Base-by-base conservation (phyloP, 495 filamentous ascomycete species). In the Xylaria scruposa region DNA sequence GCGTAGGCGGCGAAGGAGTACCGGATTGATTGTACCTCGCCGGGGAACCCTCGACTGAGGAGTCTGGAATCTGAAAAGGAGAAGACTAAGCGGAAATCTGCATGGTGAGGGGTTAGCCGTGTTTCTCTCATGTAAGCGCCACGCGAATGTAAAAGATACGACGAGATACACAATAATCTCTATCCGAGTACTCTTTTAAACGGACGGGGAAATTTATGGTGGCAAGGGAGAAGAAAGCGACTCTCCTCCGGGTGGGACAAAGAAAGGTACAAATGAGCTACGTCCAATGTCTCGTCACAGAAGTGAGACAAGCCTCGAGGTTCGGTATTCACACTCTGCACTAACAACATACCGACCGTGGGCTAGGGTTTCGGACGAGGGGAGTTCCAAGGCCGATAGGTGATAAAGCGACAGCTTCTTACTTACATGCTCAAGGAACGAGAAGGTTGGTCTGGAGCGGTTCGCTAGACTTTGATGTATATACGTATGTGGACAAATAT, bases 51-150 rank as follows among this genome's bases (percentile, higher is more conserved):
- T 56, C n/a, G 49, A 44, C 38, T 62, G 4, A 19, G 33, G 31
- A 26, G 69, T 65, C 47, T 64, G 44, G 46, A 51, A 36, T 65
- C 36, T 56, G 38, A 49, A 56, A 56, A 44, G 71, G 69, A 75
- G 66, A 36, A 73, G 54, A 72, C 63, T 71, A 74, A 58, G 62
- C 71, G 77, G 74, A 56, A 73, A 71, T 78, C 77, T 79, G 77
- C 77, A 79, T 75, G 70, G 62, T 75, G 74, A 78, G 73, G 67
- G 71, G 74, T 79, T 70, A 79, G 77, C 75, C 21, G 72, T 77
- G 75, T 71, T 76, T 71, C 70, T 72, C 77, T 70, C 66, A 76
- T 74, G 77, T 79, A 79, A 74, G 70, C 66, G 70, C 69, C 77
- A n/a, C 74, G 70, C 67, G 59, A 31, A 68, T 33, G 46, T 70